Evolutionary conservation across 805 yeast species (phyloP), one percentile per base, ranked within the genome.

Genomic region (Cephaloascus albidus): DNA sequence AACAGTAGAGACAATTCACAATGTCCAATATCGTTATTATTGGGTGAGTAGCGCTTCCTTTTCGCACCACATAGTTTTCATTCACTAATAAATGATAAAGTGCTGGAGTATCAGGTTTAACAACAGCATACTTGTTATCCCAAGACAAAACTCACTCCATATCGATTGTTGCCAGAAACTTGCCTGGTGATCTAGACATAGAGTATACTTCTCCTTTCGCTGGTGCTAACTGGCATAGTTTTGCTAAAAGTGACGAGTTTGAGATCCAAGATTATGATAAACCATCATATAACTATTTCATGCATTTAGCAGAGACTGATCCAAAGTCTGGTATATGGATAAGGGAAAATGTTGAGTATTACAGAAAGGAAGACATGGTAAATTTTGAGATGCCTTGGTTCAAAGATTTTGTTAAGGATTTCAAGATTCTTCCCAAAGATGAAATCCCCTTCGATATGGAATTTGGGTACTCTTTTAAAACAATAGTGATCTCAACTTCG

Each of bases 181-280:
- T 78, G 20, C 85, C 85, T 1, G 81, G 83, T 1, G 85, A 79
- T 52, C 41, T 50, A 39, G 50, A 61, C 23, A 67, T 69, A 38
- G 67, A 68, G 8, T 81, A 76, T 50, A 69, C 84, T 3, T 76
- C 83, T 0, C 85, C 86, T 3, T 74, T 66, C 52, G 87, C 86
- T 0, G 87, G 87, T 3, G 88, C 86, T 36, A 76, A 80, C 47
- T 81, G 86, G 85, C 65, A 63, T 36, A 72, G 82, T 10, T 76
- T 77, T 57, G 85, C 84, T 2, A 33, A 47, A 1, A 42, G 44
- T 1, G 60, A 61, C 3, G 75, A 74, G 17, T 47, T 27, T 4
- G 50, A 45, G 5, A 53, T 62, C 17, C 74, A 70, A 41, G 50
- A 58, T 12, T 49, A 61, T 17, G 87, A 81, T 48, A 55, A 56